A percentile compares a stretch with the other conserved stretches of the same genome.
Evolutionary conservation across 257 asterid species (phyloP).

Genomic region (Primulina eburnea): DNA sequence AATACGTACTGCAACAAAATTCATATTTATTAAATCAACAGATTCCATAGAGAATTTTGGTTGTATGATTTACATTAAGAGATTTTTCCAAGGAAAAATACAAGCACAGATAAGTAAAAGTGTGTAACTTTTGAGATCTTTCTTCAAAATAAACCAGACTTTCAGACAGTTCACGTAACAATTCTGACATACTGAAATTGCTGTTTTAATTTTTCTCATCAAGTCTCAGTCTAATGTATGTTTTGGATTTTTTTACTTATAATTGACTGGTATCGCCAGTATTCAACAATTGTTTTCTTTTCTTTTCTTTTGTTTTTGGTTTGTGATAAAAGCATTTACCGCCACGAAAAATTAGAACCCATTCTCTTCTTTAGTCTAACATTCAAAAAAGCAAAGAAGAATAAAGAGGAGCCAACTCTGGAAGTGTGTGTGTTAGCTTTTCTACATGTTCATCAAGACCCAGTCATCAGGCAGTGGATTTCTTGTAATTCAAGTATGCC

Average conservation of each 20-base stretch:
- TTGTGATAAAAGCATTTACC: conserved; percentile 15
- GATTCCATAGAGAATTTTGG: conserved; percentile 17
- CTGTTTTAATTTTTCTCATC: neutral
- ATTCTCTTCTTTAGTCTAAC: neutral
- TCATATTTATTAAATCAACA: conserved; percentile 20
- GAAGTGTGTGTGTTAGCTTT: conserved; percentile 12
- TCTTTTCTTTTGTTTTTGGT: conserved; percentile 12
- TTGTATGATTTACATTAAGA: conserved; percentile 20
- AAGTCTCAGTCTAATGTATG: conserved; percentile 19
- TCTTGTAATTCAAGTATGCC: neutral
- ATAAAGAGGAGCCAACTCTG: conserved; percentile 11
- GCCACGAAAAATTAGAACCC: neutral
- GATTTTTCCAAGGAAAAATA: conserved; percentile 19
- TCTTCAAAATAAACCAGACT: conserved; percentile 2
- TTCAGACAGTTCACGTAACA: conserved; percentile 2
- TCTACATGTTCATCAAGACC: conserved; percentile 5
- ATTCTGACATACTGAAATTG: neutral
- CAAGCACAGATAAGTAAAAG: neutral
- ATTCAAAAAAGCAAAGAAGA: conserved; percentile 9
- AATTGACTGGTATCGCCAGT: neutral
- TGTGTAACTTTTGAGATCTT: neutral
- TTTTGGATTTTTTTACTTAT: conserved; percentile 9
- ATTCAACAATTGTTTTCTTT: conserved; percentile 7
- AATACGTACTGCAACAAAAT: conserved; percentile 68
- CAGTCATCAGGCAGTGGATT: conserved; percentile 7